Percentiles rank a stretch among this genome's conserved stretches.
Conservation (phyloP, 2,329 filamentous ascomycete species). For the Chrysoporthe cubensis region DNA sequence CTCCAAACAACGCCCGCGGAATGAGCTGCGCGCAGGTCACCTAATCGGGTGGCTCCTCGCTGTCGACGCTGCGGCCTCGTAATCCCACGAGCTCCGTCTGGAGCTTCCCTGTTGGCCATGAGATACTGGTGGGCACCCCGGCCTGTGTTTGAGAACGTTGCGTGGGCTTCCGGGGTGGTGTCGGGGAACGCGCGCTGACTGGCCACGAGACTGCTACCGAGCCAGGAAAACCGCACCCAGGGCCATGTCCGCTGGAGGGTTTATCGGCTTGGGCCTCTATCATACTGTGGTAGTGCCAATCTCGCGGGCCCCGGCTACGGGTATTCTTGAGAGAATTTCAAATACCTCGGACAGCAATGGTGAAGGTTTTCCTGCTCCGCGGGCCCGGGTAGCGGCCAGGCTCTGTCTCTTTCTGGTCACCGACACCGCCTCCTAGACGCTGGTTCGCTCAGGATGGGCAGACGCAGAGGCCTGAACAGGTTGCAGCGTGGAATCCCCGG, state of each 20-base stretch:
- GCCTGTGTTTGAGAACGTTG: conserved; percentile 33
- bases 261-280: neutral
- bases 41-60: neutral
- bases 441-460: neutral
- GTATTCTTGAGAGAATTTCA: neutral
- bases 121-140: conserved; percentile 24
- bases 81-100: neutral
- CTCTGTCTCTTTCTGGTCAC: neutral
- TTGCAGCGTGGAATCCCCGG: too few species aligned
- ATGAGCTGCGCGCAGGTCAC: conserved; percentile 18
- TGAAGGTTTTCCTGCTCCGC: neutral
- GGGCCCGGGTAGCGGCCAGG: neutral
- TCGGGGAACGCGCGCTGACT: conserved; percentile 21
- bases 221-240: conserved; percentile 11
- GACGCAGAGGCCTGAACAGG: neutral
- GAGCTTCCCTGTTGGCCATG: neutral
- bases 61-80: neutral
- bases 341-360: neutral
- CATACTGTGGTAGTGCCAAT: neutral
- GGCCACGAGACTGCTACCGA: conserved; percentile 5
- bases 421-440: neutral
- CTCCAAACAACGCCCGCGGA: neutral
- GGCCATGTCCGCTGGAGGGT: too few species aligned
- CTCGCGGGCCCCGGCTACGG: neutral
- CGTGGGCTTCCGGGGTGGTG: conserved; percentile 30